Conservation (phyloP, 169 alveolate species). For the Plasmodium gaboni region DNA sequence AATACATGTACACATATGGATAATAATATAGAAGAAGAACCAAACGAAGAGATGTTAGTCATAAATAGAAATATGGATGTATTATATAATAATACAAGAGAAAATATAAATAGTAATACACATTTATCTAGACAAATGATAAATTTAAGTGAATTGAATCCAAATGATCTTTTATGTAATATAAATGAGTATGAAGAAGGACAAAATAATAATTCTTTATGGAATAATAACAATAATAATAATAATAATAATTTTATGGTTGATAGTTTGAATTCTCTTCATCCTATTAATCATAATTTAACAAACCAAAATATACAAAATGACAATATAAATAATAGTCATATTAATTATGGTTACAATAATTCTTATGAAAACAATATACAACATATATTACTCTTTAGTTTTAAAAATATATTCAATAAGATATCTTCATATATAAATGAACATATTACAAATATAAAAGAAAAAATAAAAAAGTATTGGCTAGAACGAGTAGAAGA, state of each 20-base stretch:
- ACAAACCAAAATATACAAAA: not conserved
- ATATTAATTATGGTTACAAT: not conserved
- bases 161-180: constrained; percentile 46
- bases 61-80: not conserved
- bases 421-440: not conserved
- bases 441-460: constrained; percentile 12
- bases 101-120: not conserved
- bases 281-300: not conserved
- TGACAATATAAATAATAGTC: not conserved
- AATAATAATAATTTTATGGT: not conserved
- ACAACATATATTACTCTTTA: not conserved
- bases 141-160: constrained; percentile 34
- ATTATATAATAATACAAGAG: not conserved
- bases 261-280: too few relatives aligned
- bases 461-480: constrained; percentile 68
- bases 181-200: not conserved
- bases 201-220: not conserved
- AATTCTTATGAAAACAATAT: not conserved
- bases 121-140: not conserved
- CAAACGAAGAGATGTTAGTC: not conserved
- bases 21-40: too few relatives aligned
- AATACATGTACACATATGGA: not conserved
- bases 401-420: not conserved
- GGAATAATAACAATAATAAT: not conserved
- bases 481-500: constrained; percentile 65